Base-by-base conservation (phyloP, 1,284 basidiomycete species). In the Thelephora terrestris region DNA sequence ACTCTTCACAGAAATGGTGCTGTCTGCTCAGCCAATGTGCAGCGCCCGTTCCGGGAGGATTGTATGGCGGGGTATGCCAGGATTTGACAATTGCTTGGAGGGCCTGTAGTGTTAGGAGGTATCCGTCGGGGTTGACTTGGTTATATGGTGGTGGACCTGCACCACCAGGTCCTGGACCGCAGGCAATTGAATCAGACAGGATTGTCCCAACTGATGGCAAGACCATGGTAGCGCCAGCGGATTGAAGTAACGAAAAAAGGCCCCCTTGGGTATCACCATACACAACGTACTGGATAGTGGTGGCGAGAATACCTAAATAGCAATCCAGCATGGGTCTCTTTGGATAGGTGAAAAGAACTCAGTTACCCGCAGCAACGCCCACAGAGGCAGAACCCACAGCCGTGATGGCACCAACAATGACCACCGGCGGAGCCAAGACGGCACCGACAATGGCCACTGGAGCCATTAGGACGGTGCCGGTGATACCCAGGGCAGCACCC, bases 241-340 rank as follows among this genome's bases (percentile, higher is more conserved):
- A 35, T 23, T 48, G 39, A 6, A 43, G 21, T 2, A 43, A n/a
- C 7, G 50, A 44, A 34, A 50, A 50, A 10, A 44, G 17, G 5
- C 50, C 50, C 5, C 46, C 16, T 10, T 46, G 48, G 16, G 14
- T 5, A 7, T 25, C 46, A 5, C 50, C 50, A 40, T 50, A 50
- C 16, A 48, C 23, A 6, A 21, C 16, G 29, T 38, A 48, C 21
- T 50, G 50, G 16, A 32, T 23, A 14, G 7, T 9, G 3, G 50
- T 25, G 1, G 50, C 50, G 17, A 44, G 16, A 5, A 5, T 35
- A 18, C 40, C 50, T 50, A 38, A 9, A 27, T 7, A 16, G 27
- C 9, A 18, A 7, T 9, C 17, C 18, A 20, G 14, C n/a, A 16
- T 21, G 23, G n/a, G 12, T 40, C 18, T 32, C 29, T 32, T 40